Evolutionary conservation across 768 basidiomycete species (phyloP).

Genomic region (Naganishia randhawae): DNA sequence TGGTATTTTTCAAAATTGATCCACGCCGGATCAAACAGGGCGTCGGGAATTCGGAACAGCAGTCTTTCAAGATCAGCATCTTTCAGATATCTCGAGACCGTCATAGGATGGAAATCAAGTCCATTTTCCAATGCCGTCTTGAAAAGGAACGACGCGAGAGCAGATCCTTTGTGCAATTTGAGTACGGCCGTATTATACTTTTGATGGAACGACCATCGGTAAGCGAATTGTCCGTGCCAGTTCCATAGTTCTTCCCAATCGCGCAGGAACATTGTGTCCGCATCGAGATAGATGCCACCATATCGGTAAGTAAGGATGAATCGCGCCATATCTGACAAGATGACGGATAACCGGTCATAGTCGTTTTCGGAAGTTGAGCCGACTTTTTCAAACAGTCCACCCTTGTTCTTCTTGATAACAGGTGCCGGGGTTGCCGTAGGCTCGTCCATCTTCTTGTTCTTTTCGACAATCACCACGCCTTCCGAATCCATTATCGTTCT

Average conservation of each 20-base stretch:
- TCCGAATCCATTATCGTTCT: conserved; percentile 22
- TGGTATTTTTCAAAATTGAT: conserved; percentile 89
- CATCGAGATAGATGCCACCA: conserved; percentile 94
- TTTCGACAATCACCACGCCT: conserved; percentile 28
- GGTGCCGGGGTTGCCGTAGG: conserved; percentile 17
- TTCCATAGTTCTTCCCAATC: conserved; percentile 99
- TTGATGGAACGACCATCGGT: conserved; percentile 86
- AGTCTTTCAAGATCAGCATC: conserved; percentile 81
- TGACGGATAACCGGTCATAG: conserved; percentile 87
- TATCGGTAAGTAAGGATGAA: conserved; percentile 96
- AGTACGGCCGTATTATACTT: conserved; percentile 97
- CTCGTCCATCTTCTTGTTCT: conserved; percentile 52
- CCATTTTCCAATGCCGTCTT: conserved; percentile 84
- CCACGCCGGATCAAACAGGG: conserved; percentile 95
- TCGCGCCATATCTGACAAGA: conserved; percentile 92
- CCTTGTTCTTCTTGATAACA: conserved; percentile 48
- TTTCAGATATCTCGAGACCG: conserved; percentile 80
- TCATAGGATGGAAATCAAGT: conserved; percentile 96
- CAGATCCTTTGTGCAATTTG: conserved; percentile 85
- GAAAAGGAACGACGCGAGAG: conserved; percentile 88
- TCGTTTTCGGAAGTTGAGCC: conserved; percentile 82
- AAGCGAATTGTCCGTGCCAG: conserved; percentile 93
- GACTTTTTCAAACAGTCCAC: conserved; percentile 69
- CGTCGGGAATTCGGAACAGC: conserved; percentile 84
- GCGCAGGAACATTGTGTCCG: conserved; percentile 88